Conservation (phyloP, 176 grass and related monocot genomes). For the Raddia distichophylla region DNA sequence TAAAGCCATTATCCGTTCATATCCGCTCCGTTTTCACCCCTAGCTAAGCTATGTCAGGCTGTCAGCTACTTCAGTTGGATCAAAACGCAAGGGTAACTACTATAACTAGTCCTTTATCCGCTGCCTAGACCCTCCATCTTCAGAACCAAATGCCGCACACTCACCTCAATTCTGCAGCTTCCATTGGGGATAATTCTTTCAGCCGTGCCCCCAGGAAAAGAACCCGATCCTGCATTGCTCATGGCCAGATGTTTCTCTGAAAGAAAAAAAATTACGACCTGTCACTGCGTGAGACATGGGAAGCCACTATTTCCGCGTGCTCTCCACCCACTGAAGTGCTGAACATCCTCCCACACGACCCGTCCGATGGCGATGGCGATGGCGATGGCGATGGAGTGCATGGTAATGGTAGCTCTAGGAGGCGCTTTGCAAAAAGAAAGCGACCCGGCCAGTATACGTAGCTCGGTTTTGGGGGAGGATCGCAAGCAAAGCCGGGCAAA, state of each 20-base stretch:
- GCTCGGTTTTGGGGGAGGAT: neutral
- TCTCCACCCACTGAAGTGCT: neutral
- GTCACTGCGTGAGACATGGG: neutral
- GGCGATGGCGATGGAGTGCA: neutral
- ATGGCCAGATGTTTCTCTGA: neutral
- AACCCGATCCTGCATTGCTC: neutral
- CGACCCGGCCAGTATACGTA: neutral
- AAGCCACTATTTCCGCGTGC: neutral
- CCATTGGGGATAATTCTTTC: neutral
- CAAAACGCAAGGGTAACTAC: too few species aligned
- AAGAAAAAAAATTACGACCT: neutral
- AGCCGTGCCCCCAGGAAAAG: neutral
- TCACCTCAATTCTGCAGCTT: neutral
- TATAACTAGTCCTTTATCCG: too few species aligned
- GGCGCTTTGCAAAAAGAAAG: neutral
- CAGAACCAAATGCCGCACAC: neutral
- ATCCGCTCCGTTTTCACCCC: too few species aligned
- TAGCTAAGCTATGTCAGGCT: too few species aligned
- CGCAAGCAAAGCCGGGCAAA: conserved; percentile 8
- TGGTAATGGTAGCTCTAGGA: neutral
- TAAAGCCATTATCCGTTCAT: too few species aligned
- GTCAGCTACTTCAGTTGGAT: neutral
- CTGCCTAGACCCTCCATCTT: neutral
- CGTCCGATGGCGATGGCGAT: neutral
- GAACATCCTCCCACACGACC: neutral